Conservation (phyloP, 768 basidiomycete species). For the Boletus vinaceobasis region DNA sequence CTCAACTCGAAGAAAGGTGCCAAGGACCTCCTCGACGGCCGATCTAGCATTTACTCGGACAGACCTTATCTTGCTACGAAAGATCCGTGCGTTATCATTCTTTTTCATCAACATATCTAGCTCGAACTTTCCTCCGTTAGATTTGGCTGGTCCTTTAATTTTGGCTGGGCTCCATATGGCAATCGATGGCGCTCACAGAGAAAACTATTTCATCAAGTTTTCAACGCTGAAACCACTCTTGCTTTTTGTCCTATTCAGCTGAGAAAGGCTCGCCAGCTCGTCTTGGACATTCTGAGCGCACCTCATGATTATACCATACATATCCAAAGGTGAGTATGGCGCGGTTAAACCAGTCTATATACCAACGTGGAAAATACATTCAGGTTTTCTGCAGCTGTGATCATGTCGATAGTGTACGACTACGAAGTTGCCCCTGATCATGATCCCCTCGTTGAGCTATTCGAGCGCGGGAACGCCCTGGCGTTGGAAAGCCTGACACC, state of each 20-base stretch:
- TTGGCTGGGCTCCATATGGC: conserved; percentile 18
- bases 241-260: conserved; percentile 18
- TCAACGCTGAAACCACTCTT: conserved; percentile 13
- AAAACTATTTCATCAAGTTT: conserved; percentile 23
- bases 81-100: conserved; percentile 8
- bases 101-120: neutral
- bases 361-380: neutral
- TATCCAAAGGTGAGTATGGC: conserved; percentile 7
- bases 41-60: conserved; percentile 29
- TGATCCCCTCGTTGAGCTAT: conserved; percentile 37
- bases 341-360: too few relatives aligned
- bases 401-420: conserved; percentile 42
- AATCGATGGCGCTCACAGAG: conserved; percentile 24
- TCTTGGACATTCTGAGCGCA: conserved; percentile 8
- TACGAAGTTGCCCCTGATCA: conserved; percentile 32
- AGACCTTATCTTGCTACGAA: conserved; percentile 16
- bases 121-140: neutral
- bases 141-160: conserved; percentile 21
- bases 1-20: conserved; percentile 26
- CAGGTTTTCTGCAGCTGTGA: conserved; percentile 35
- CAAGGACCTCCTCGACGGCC: conserved; percentile 26
- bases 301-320: conserved; percentile 5
- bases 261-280: conserved; percentile 17
- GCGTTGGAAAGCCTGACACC: conserved; percentile 15
- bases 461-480: conserved; percentile 30